phyloP scores from a whole-genome alignment of 441 rosid species.

The Aquilaria agallochum region DNA sequence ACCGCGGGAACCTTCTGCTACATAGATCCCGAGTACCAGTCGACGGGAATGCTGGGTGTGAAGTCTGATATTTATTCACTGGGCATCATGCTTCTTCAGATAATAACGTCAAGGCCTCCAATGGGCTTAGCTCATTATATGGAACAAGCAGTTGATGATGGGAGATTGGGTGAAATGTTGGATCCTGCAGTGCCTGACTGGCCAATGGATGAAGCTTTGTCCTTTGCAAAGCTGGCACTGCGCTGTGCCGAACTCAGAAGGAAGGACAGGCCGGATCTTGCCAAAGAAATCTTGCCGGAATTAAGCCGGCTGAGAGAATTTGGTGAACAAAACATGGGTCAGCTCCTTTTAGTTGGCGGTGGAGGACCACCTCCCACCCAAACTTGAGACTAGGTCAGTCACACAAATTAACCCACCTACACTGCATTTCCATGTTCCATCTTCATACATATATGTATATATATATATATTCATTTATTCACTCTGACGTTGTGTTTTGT shows the following conservation, averaged over 20 bases:
- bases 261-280: constrained; percentile 71
- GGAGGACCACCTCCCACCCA: constrained; percentile 24
- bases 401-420: too few species aligned
- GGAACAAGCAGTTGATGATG: constrained; percentile 38
- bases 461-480: too few species aligned
- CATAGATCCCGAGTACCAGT: constrained; percentile 76
- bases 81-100: constrained; percentile 62
- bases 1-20: constrained; percentile 70
- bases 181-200: constrained; percentile 57
- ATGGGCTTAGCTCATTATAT: constrained; percentile 44
- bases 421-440: too few species aligned
- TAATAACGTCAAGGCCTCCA: constrained; percentile 52
- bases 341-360: constrained; percentile 23
- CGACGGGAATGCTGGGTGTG: constrained; percentile 70
- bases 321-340: constrained; percentile 38
- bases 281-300: constrained; percentile 52
- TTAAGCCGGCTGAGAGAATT: constrained; percentile 40
- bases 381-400: constrained; percentile 5
- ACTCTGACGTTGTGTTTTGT: too few species aligned
- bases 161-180: constrained; percentile 38
- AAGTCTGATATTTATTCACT: constrained; percentile 71
- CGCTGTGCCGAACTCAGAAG: constrained; percentile 54
- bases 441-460: too few species aligned
- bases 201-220: constrained; percentile 52
- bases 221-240: constrained; percentile 48